These are phyloP conservation scores for Eimeria tenella DNA, from an alignment of 169 alveolate genomes.

Conservation along the genomic window DNA sequence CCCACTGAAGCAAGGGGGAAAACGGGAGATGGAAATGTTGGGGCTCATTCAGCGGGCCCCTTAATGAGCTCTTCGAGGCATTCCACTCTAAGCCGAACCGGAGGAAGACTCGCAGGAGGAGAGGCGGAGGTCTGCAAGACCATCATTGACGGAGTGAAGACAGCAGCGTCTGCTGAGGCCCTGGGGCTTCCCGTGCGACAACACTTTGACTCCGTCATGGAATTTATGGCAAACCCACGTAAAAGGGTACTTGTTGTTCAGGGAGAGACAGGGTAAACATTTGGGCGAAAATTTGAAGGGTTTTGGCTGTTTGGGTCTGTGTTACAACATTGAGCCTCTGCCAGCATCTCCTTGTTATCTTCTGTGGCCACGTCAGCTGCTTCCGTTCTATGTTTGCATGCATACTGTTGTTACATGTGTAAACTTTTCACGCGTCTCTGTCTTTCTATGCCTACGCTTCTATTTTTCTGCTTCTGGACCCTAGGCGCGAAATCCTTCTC, in stretches of 20 bases:
- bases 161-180: slow-evolving; percentile 26
- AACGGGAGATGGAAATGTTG: too few species aligned
- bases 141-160: neutral
- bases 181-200: slow-evolving; percentile 58
- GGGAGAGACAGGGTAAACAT: slow-evolving; percentile 50
- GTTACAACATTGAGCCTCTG: neutral
- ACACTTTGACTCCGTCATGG: slow-evolving; percentile 23
- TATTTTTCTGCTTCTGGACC: neutral
- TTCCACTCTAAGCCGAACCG: too few species aligned
- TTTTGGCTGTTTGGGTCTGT: neutral
- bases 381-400: neutral
- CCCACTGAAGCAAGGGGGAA: neutral
- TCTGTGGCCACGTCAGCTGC: neutral
- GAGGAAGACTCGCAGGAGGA: neutral
- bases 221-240: slow-evolving; percentile 18
- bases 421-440: neutral
- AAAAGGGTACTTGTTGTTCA: slow-evolving; percentile 18
- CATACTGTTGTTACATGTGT: neutral
- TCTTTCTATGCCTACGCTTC: neutral
- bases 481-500: neutral
- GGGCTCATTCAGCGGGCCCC: neutral
- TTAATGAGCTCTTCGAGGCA: neutral
- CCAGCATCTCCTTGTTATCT: neutral
- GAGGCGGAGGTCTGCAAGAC: neutral
- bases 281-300: neutral